phyloP scores from a whole-genome alignment of 2,329 filamentous ascomycete species.

The Colletotrichum horii region DNA sequence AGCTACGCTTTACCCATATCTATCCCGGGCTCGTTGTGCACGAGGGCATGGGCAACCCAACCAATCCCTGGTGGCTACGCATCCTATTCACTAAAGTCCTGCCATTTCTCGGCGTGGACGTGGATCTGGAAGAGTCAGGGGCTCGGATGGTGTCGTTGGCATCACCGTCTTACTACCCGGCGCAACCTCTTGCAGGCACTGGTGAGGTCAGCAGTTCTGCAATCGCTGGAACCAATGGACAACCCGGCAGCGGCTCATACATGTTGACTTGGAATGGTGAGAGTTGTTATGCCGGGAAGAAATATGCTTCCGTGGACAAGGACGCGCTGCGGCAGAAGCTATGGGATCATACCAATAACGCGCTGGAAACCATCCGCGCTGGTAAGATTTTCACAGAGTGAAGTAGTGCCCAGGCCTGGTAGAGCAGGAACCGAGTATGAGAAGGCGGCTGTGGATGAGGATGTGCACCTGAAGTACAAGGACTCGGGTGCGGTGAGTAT shows the following conservation, averaged over 20 bases:
- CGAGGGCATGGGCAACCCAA: neutral
- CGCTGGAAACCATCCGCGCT: neutral
- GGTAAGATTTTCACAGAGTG: neutral
- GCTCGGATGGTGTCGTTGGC: neutral
- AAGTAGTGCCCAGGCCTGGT: neutral
- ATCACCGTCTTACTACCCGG: neutral
- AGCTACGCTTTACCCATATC: neutral
- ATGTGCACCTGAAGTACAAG: too few species aligned
- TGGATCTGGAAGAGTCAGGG: neutral
- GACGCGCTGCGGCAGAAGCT: neutral
- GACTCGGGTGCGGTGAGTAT: neutral
- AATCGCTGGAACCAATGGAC: neutral
- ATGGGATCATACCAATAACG: neutral
- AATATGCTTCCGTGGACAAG: neutral
- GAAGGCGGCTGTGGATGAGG: neutral
- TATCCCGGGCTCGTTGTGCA: neutral
- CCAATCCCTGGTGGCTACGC: neutral
- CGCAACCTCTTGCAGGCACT: neutral
- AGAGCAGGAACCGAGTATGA: neutral
- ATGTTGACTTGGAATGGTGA: neutral
- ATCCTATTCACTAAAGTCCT: neutral
- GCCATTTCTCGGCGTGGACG: neutral
- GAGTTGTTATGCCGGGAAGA: neutral
- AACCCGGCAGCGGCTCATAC: neutral
- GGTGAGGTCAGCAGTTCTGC: neutral